Percentiles rank a stretch among this genome's conserved stretches.
Evolutionary conservation across 495 filamentous ascomycete species (phyloP).

Genomic region (Daldinia childiae): DNA sequence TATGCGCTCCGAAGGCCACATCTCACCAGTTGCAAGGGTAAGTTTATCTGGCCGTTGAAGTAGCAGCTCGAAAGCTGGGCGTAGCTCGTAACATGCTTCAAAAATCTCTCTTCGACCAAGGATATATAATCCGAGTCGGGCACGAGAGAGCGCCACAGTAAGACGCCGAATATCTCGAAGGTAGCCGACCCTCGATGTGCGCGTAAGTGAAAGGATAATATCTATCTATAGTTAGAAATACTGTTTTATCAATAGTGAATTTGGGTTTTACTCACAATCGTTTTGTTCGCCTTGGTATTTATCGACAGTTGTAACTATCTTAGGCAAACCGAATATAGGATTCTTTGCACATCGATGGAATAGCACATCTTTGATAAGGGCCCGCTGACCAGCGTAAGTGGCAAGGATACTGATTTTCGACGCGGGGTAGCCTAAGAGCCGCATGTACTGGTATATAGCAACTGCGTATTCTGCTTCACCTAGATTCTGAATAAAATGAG

Average conservation of each 20-base stretch:
- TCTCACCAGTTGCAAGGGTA: slow-evolving; percentile 80
- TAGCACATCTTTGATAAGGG: slow-evolving; percentile 89
- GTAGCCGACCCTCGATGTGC: slow-evolving; percentile 91
- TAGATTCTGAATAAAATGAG: slow-evolving; percentile 96
- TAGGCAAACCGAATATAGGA: slow-evolving; percentile 87
- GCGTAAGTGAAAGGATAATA: slow-evolving; percentile 89
- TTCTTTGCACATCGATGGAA: slow-evolving; percentile 85
- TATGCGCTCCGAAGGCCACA: slow-evolving; percentile 76
- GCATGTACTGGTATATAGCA: slow-evolving; percentile 97
- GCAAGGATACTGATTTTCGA: slow-evolving; percentile 89
- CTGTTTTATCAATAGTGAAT: slow-evolving; percentile 6
- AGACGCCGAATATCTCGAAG: slow-evolving; percentile 92
- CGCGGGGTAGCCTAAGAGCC: slow-evolving; percentile 93
- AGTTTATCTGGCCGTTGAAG: slow-evolving; percentile 81
- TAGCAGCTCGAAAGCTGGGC: slow-evolving; percentile 79
- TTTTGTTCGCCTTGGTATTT: slow-evolving; percentile 99
- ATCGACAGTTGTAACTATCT: slow-evolving; percentile 92
- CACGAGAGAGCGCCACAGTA: slow-evolving; percentile 95
- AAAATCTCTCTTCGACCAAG: slow-evolving; percentile 91
- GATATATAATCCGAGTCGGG: slow-evolving; percentile 90
- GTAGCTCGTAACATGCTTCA: slow-evolving; percentile 85
- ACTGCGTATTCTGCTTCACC: slow-evolving; percentile 98
- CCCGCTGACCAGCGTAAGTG: slow-evolving; percentile 94
- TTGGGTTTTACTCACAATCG: slow-evolving; percentile 74
- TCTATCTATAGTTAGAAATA: slow-evolving; percentile 62